A percentile compares a stretch with the other conserved stretches of the same genome.
Evolutionary conservation across 495 filamentous ascomycete species (phyloP).

Genomic region (Penicillium diatomitis): DNA sequence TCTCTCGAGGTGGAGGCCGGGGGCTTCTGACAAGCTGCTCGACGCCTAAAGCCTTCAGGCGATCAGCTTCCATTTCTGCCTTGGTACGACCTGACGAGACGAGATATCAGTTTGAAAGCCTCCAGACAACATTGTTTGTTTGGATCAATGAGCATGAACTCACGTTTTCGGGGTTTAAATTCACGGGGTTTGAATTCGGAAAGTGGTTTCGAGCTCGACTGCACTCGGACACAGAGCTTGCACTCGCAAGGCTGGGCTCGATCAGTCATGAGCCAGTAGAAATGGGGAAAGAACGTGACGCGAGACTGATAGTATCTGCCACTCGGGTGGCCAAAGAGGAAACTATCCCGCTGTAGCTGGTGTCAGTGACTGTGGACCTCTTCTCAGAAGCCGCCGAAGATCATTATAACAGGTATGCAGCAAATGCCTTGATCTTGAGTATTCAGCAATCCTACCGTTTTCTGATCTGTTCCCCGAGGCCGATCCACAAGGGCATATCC

Average conservation of each 20-base stretch:
- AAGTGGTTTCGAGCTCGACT: slow-evolving; percentile 1
- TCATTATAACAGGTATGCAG: no score
- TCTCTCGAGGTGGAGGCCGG: no score
- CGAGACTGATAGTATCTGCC: slow-evolving; percentile 43
- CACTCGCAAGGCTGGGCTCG: slow-evolving; percentile 26
- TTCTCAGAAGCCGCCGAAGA: not conserved
- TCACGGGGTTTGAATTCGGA: not conserved
- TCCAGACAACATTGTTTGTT: no score
- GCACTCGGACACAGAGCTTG: slow-evolving; percentile 22
- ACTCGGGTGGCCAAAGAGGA: slow-evolving; percentile 47
- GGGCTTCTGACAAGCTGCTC: not conserved
- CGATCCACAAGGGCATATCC: slow-evolving; percentile 44
- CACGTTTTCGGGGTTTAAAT: slow-evolving; percentile 12
- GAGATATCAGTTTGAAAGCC: no score
- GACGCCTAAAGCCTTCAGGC: not conserved
- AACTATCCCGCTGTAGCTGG: slow-evolving; percentile 34
- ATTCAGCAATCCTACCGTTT: slow-evolving; percentile 20
- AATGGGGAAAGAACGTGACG: slow-evolving; percentile 48
- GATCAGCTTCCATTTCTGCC: slow-evolving; percentile 10
- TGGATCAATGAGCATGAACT: not conserved
- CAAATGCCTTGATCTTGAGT: no score
- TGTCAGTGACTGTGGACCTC: not conserved
- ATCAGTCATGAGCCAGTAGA: slow-evolving; percentile 46
- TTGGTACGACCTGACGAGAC: slow-evolving; percentile 7
- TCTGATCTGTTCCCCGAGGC: slow-evolving; percentile 27